Conservation (phyloP, 2,329 filamentous ascomycete species). For the Exophiala xenobiotica region DNA sequence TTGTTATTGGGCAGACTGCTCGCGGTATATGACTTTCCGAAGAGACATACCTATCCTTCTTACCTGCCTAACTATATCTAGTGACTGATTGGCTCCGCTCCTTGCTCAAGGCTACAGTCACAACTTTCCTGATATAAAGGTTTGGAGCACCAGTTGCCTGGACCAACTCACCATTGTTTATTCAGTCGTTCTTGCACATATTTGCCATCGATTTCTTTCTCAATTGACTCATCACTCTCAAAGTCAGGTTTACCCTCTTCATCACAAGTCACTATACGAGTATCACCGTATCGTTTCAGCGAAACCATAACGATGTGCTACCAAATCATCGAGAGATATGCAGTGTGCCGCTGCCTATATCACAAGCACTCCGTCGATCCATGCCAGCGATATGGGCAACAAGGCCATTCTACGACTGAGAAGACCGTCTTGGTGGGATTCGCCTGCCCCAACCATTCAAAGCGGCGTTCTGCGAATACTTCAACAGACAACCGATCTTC, state of each 20-base stretch:
- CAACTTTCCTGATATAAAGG: conserved; percentile 22
- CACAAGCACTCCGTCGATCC: conserved; percentile 84
- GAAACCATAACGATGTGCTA: conserved; percentile 68
- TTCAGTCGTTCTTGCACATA: conserved; percentile 12
- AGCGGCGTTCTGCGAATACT: conserved; percentile 17
- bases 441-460: conserved; percentile 61
- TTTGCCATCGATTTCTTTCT: conserved; percentile 6
- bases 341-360: conserved; percentile 84
- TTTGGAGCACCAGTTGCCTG: conserved; percentile 15
- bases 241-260: background rate
- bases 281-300: conserved; percentile 32
- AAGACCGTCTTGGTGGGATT: conserved; percentile 82
- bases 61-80: conserved; percentile 11
- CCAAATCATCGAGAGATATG: conserved; percentile 80
- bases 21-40: conserved; percentile 16
- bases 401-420: conserved; percentile 69
- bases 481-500: conserved; percentile 15
- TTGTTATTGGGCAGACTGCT: conserved; percentile 17
- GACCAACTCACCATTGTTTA: conserved; percentile 15
- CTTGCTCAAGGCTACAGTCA: conserved; percentile 24
- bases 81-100: conserved; percentile 20
- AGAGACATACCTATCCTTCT: conserved; percentile 4
- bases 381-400: conserved; percentile 71
- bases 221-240: background rate
- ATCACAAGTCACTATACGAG: background rate